Conservation (phyloP, 139 green algal genomes). For the Picochlorum sp. region DNA sequence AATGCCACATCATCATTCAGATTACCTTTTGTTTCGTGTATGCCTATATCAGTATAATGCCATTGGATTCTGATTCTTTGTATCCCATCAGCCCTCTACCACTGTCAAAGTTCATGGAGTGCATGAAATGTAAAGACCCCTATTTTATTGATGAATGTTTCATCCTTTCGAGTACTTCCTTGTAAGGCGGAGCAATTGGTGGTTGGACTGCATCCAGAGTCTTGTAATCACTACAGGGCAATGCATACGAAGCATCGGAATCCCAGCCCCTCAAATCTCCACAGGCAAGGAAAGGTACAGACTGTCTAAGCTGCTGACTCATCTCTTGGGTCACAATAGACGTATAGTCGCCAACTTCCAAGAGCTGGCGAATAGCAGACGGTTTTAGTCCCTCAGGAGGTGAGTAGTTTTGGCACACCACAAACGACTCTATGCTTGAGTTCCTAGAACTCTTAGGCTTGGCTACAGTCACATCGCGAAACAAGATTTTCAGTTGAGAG, state of each 20-base stretch:
- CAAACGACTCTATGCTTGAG: constrained; percentile 86
- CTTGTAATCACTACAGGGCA: constrained; percentile 37
- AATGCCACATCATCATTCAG: too few relatives aligned
- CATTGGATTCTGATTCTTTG: too few relatives aligned
- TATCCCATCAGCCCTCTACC: too few relatives aligned
- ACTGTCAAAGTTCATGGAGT: too few relatives aligned
- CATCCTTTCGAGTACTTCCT: constrained; percentile 40
- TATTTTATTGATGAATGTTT: too few relatives aligned
- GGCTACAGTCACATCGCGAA: constrained; percentile 74
- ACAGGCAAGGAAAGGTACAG: constrained; percentile 74
- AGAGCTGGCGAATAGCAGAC: constrained; percentile 25
- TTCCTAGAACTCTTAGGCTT: constrained; percentile 92
- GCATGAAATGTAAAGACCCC: too few relatives aligned
- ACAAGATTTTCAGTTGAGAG: constrained; percentile 83
- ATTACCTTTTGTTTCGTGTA: too few relatives aligned
- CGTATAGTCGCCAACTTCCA: too few relatives aligned
- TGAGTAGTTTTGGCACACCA: constrained; percentile 79
- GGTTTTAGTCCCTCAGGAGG: constrained; percentile 59
- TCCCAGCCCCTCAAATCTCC: constrained; percentile 86
- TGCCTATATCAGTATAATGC: too few relatives aligned
- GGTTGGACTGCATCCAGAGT: constrained; percentile 68
- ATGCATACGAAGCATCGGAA: constrained; percentile 75
- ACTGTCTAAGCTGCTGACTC: background rate
- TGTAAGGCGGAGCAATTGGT: constrained; percentile 78
- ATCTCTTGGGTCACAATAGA: too few relatives aligned